These are phyloP conservation scores for Juglanconis sp. DNA, from an alignment of 2,329 filamentous ascomycete genomes.

Conservation along the genomic window DNA sequence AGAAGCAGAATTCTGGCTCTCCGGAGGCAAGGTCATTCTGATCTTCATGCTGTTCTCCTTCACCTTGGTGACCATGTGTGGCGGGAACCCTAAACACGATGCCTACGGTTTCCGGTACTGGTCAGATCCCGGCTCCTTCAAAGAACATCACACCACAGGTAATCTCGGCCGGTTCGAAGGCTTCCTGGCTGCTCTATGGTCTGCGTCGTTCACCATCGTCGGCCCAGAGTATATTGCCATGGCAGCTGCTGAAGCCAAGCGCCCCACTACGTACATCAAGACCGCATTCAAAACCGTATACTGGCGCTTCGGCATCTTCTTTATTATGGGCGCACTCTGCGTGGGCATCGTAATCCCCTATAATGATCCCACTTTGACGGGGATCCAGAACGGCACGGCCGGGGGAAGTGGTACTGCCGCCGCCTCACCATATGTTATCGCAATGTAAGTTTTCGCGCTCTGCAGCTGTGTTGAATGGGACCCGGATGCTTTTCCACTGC, in stretches of 20 bases:
- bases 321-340: conserved; percentile 64
- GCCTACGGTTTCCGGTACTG: conserved; percentile 70
- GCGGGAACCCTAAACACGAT: conserved; percentile 68
- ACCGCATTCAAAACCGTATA: conserved; percentile 71
- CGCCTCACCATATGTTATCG: conserved; percentile 62
- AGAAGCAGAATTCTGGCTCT: conserved; percentile 70
- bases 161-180: conserved; percentile 66
- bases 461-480: background rate
- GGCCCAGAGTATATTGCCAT: conserved; percentile 67
- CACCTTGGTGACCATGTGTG: conserved; percentile 78
- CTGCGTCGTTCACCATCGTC: conserved; percentile 60
- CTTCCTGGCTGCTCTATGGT: conserved; percentile 65
- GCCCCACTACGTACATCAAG: conserved; percentile 62
- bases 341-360: conserved; percentile 66
- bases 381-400: conserved; percentile 41
- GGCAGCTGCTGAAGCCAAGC: conserved; percentile 67
- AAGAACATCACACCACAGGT: conserved; percentile 56
- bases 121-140: conserved; percentile 60
- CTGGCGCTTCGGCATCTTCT: conserved; percentile 68
- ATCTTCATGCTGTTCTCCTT: conserved; percentile 67
- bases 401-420: conserved; percentile 43
- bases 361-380: conserved; percentile 54
- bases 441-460: conserved; percentile 37
- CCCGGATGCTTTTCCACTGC: too few relatives aligned
- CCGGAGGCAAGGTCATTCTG: conserved; percentile 61